A percentile compares a stretch with the other conserved stretches of the same genome.
Evolutionary conservation across 495 filamentous ascomycete species (phyloP).

Genomic region (Tetracladium marchalianum): DNA sequence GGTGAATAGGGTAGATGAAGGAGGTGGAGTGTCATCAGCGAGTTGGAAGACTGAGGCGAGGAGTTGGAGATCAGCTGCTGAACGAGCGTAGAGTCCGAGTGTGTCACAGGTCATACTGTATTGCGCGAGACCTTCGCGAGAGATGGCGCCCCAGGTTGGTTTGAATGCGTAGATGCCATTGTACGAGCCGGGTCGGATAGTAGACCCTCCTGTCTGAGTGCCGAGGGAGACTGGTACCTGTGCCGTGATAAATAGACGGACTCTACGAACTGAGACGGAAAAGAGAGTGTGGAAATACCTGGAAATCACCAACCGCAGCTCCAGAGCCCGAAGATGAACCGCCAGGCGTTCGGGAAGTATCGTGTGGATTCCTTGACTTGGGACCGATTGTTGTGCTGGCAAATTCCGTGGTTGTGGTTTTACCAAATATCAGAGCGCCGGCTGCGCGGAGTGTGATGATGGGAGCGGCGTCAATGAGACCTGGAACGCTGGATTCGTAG

Average conservation of each 20-base stretch:
- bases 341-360: constrained; percentile 36
- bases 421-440: constrained; percentile 41
- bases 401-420: constrained; percentile 43
- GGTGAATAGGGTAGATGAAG: constrained; percentile 15
- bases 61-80: constrained; percentile 38
- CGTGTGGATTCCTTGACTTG: constrained; percentile 36
- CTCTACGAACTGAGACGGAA: too few relatives aligned
- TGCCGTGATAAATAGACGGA: too few relatives aligned
- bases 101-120: constrained; percentile 43
- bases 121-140: constrained; percentile 38
- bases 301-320: constrained; percentile 40
- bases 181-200: constrained; percentile 43
- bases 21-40: constrained; percentile 30
- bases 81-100: constrained; percentile 38
- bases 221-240: constrained; percentile 33
- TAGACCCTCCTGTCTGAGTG: constrained; percentile 41
- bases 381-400: constrained; percentile 28
- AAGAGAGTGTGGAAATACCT: constrained; percentile 11
- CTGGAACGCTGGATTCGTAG: constrained; percentile 27
- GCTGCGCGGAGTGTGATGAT: constrained; percentile 33
- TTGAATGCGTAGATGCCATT: constrained; percentile 46
- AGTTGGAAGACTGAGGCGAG: constrained; percentile 37
- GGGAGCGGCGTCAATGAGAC: constrained; percentile 29
- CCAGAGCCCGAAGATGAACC: constrained; percentile 44
- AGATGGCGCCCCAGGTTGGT: constrained; percentile 45